Percentiles rank a stretch among this genome's conserved stretches.
phyloP scores from a whole-genome alignment of 2,329 filamentous ascomycete species.

The Fusarium multiceps region DNA sequence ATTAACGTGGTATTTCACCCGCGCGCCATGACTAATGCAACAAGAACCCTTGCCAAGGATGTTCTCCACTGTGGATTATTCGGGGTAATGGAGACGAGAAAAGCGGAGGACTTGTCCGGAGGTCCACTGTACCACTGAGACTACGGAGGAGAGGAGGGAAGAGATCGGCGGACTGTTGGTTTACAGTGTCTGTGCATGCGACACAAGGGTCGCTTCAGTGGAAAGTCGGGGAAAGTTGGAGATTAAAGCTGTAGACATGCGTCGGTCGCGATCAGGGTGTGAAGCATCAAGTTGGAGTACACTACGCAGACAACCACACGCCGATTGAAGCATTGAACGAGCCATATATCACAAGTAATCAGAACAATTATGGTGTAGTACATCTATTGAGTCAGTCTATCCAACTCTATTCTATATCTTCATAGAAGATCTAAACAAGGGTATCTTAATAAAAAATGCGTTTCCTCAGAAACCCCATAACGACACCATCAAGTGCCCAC shows the following conservation, averaged over 20 bases:
- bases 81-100: slow-evolving; percentile 2
- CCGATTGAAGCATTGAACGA: fast-evolving
- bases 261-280: too few relatives aligned
- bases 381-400: slow-evolving; percentile 19
- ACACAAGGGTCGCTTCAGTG: not conserved
- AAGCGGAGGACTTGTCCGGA: not conserved
- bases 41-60: not conserved
- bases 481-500: too few relatives aligned
- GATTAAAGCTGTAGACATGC: too few relatives aligned
- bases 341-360: not conserved
- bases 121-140: not conserved
- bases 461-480: slow-evolving; percentile 15
- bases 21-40: not conserved
- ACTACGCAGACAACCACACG: not conserved
- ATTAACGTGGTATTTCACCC: not conserved
- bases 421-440: slow-evolving; percentile 24
- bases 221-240: not conserved
- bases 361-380: not conserved
- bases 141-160: not conserved
- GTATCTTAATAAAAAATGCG: slow-evolving; percentile 17
- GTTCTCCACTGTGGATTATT: not conserved
- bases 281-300: not conserved
- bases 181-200: not conserved
- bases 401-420: slow-evolving; percentile 16
- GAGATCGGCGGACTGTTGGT: not conserved